These are phyloP conservation scores for Ottelia alismoides DNA, from an alignment of 106 monocot genomes.

Conservation along the genomic window DNA sequence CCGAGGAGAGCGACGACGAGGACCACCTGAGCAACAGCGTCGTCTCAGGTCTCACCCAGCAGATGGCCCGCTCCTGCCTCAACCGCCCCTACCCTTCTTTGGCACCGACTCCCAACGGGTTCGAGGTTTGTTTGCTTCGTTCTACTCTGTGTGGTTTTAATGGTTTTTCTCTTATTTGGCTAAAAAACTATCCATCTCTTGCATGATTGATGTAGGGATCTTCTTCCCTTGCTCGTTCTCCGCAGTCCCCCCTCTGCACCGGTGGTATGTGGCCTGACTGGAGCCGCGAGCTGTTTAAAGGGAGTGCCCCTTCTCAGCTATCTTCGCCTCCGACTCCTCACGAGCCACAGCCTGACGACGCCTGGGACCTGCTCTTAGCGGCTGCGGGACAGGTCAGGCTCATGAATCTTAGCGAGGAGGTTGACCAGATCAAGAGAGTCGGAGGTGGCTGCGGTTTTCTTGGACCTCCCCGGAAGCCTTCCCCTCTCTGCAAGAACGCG, in stretches of 20 bases:
- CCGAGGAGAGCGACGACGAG: slow-evolving; percentile 8
- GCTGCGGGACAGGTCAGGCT: slow-evolving; percentile 30
- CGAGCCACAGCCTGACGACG: slow-evolving; percentile 10
- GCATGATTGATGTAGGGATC: not conserved
- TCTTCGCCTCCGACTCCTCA: slow-evolving; percentile 22
- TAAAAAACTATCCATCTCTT: no score
- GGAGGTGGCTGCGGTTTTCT: not conserved
- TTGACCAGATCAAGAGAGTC: not conserved
- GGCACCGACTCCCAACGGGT: not conserved
- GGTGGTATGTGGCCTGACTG: not conserved
- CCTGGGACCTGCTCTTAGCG: slow-evolving; percentile 30
- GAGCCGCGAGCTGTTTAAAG: not conserved
- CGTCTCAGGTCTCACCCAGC: not conserved
- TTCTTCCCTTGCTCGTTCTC: not conserved
- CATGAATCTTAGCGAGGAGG: slow-evolving; percentile 6
- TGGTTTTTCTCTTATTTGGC: no score
- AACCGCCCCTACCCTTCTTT: not conserved
- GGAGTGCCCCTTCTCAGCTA: slow-evolving; percentile 13
- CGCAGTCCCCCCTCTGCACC: slow-evolving; percentile 1
- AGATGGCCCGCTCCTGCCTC: not conserved
- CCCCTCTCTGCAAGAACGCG: not conserved
- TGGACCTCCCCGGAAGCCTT: not conserved
- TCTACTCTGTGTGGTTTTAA: no score
- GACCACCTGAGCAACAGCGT: not conserved
- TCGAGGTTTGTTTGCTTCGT: not conserved